Base-by-base conservation (phyloP, 768 basidiomycete species). In the Tylopilus felleus region DNA sequence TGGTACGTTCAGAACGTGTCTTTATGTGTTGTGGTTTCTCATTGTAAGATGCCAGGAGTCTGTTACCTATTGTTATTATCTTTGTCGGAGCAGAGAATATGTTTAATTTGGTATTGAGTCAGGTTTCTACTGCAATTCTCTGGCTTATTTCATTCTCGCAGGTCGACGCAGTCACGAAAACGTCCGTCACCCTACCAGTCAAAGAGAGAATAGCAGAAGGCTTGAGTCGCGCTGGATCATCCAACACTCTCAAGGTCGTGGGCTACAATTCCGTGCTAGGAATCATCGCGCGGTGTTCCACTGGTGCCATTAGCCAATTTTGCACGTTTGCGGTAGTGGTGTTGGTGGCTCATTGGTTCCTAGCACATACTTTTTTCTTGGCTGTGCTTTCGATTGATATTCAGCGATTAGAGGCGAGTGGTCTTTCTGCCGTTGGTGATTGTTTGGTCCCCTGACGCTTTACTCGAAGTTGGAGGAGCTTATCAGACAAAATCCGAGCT, bases 21-120 rank as follows among this genome's bases (percentile, higher is more conserved):
- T 36, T 14, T 33, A 23, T 17, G 22, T 45, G 19, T 9, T 35
- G 8, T 54, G 3, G 35, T n/a, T n/a, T 44, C 58, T 69, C 25
- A 60, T 44, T 19, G 7, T 50, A 39, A 22, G 47, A 27, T 19
- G 6, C 10, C 53, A 92, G 90, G 90, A 86, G 90, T 66, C 73
- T 96, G 39, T 76, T 99, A 48, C 95, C 95, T 1, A 89, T 98
- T 53, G 88, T 97, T 35, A 93, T 99, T 47, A 83, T 94, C 8
- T 95, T 98, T 60, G 89, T 96, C 14, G 96, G 96, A 3, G 90
- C 93, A 3, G 96, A 98, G 74, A 98, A 98, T 63, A 98, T 98
- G 95, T 91, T 93, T 67, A 89, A 86, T 63, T 76, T 99, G 67
- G 93, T 93, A 69, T 58, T 85, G 70, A 33, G 28, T 48, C n/a